Evolutionary conservation across 257 asterid species (phyloP).

Genomic region (Striga asiatica): DNA sequence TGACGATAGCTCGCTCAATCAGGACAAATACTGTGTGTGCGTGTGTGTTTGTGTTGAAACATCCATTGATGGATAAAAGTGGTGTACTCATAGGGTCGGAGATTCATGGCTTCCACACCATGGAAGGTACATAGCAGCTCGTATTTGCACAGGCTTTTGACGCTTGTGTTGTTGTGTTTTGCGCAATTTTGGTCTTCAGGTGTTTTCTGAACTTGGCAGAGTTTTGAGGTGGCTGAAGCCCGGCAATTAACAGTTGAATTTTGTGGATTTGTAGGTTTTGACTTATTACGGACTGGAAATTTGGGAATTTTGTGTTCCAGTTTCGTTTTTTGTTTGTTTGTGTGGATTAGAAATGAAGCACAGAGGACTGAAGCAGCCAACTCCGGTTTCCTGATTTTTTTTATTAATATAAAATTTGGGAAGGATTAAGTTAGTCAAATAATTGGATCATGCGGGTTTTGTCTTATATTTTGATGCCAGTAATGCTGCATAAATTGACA

Average conservation of each 20-base stretch:
- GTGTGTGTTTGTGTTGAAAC: slow-evolving; percentile 16
- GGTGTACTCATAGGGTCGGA: slow-evolving; percentile 49
- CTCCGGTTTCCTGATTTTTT: background rate
- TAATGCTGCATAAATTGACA: background rate
- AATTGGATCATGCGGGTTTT: slow-evolving; percentile 12
- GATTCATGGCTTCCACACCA: slow-evolving; percentile 79
- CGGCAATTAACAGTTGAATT: slow-evolving; percentile 18
- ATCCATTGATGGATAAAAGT: slow-evolving; percentile 40
- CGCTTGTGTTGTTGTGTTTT: background rate
- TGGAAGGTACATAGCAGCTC: slow-evolving; percentile 43
- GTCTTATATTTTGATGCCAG: background rate
- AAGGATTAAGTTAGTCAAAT: background rate
- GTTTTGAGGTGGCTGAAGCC: background rate
- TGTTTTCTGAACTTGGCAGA: slow-evolving; percentile 2
- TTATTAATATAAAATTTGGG: background rate
- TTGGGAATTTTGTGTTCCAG: background rate
- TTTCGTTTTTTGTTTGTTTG: slow-evolving; percentile 1
- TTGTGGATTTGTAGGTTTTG: slow-evolving; percentile 13
- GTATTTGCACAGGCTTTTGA: background rate
- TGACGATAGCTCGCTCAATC: background rate
- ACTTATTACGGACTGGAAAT: background rate
- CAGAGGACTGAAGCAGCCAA: background rate
- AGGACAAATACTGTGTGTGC: background rate
- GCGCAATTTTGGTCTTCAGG: background rate
- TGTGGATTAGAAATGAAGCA: slow-evolving; percentile 2